Evolutionary conservation across 2,329 filamentous ascomycete genomes (phyloP).

Genomic region (Fonsecaea pedrosoi): DNA sequence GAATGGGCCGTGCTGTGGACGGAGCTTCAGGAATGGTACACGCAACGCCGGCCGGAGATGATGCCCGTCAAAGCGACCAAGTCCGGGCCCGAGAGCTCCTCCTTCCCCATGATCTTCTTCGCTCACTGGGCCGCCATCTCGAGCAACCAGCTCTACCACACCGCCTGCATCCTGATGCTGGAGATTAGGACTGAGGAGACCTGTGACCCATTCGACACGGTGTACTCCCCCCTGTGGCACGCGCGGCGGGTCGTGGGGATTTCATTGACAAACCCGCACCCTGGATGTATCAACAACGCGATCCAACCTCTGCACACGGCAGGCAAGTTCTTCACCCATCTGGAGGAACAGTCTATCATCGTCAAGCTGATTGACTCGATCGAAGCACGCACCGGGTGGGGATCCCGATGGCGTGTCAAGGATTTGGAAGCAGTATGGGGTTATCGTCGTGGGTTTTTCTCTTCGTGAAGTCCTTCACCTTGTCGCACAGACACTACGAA

Average conservation of each 20-base stretch:
- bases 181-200: conserved; percentile 43
- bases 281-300: conserved; percentile 64
- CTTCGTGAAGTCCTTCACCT: too few species aligned
- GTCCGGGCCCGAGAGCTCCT: background rate
- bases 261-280: conserved; percentile 62
- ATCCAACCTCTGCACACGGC: conserved; percentile 66
- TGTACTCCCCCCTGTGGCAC: conserved; percentile 57
- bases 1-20: conserved; percentile 60
- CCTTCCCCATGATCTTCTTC: conserved; percentile 63
- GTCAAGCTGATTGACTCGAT: conserved; percentile 63
- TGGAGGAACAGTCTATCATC: conserved; percentile 46
- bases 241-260: conserved; percentile 64
- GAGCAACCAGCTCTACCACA: conserved; percentile 64
- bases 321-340: conserved; percentile 61
- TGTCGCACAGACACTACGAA: too few species aligned
- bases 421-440: conserved; percentile 56
- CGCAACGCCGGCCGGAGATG: conserved; percentile 56
- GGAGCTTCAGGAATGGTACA: conserved; percentile 58
- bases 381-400: conserved; percentile 68
- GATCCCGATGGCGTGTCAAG: conserved; percentile 65
- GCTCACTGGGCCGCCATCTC: conserved; percentile 63
- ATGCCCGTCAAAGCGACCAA: conserved; percentile 48
- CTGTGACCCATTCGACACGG: background rate
- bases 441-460: conserved; percentile 18
- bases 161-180: conserved; percentile 61